Percentiles rank a stretch among this genome's conserved stretches.
Conservation (phyloP, 768 basidiomycete species). For the Gyrodon lividus region DNA sequence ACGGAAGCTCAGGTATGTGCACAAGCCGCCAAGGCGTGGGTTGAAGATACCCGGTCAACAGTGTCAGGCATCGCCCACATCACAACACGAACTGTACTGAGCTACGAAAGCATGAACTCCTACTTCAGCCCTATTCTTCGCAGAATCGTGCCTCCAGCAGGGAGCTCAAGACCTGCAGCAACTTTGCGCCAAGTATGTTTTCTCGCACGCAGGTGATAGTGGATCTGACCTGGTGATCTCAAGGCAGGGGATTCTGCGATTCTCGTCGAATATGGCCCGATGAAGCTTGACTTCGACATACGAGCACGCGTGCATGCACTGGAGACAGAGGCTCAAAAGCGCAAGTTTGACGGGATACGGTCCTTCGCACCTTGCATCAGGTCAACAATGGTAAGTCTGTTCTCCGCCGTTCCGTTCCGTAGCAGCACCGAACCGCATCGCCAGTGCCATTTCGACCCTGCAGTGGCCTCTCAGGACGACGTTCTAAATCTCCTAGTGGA, state of each 20-base stretch:
- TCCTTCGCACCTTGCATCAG: slow-evolving; percentile 53
- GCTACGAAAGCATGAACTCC: background rate
- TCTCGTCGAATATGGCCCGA: slow-evolving; percentile 59
- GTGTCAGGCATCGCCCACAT: background rate
- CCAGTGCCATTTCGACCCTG: slow-evolving; percentile 53
- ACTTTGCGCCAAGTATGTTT: slow-evolving; percentile 52
- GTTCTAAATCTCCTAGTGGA: slow-evolving; percentile 43
- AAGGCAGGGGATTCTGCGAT: slow-evolving; percentile 67
- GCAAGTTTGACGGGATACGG: slow-evolving; percentile 36
- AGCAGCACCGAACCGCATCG: background rate
- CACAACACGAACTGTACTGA: background rate
- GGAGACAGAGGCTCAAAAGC: slow-evolving; percentile 37
- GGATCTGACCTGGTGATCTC: background rate
- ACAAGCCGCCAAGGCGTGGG: slow-evolving; percentile 29
- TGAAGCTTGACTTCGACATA: slow-evolving; percentile 50
- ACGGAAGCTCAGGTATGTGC: slow-evolving; percentile 33
- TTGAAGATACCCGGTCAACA: slow-evolving; percentile 21
- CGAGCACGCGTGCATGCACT: slow-evolving; percentile 61
- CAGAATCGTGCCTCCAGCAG: background rate
- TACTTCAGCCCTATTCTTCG: slow-evolving; percentile 13
- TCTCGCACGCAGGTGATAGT: background rate
- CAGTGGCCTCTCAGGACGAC: slow-evolving; percentile 38
- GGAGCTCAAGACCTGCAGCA: slow-evolving; percentile 31
- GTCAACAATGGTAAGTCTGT: slow-evolving; percentile 50
- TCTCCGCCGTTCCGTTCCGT: background rate